Evolutionary conservation across 2,329 filamentous ascomycete species (phyloP), one percentile per base, ranked within the genome.

Genomic region (Pseudogymnoascus sp.): DNA sequence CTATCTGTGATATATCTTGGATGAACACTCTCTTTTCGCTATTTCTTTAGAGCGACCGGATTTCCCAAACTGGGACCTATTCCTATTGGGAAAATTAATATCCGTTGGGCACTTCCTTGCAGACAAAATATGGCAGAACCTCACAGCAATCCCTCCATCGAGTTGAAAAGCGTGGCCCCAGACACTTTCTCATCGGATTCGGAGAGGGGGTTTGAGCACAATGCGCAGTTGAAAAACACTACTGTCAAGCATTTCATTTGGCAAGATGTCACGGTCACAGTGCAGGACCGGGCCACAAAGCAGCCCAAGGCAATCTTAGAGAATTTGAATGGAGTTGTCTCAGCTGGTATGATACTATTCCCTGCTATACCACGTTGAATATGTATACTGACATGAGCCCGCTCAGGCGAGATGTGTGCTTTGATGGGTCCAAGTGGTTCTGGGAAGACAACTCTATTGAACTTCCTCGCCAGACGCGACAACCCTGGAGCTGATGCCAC

Each of bases 361-460:
- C 3, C 58, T 55, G 48, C 6, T 33, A 55, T 18, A 55, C 48
- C 29, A 55, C 15, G 15, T 33, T 63, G 25, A 18, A 55, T 36
- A 2, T 29, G 31, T 3, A 58, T 48, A 61, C 31, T 59, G 15
- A 61, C 63, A 55, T 33, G 15, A 13, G 8, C 52, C 40, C 36
- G 59, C 58, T 36, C 70, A 79, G 90, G 90, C 15, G 75, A 88
- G 15, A 86, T 95, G 82, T 85, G 90, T 45, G 90, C 90, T 0
- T 77, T 95, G 1, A 90, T 94, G 79, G 91, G 91, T 61, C 88
- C 88, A 1, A 90, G 85, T 3, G 89, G 89, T 45, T 90, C 91
- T 7, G 91, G 90, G 10, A 95, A 95, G 75, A 92, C 89, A 0
- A 94, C 90, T 0, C 77, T 95, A 0, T 79, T 95, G 15, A 92